Base-by-base conservation (phyloP, 2,329 filamentous ascomycete species). In the Hypoxylon sp. region DNA sequence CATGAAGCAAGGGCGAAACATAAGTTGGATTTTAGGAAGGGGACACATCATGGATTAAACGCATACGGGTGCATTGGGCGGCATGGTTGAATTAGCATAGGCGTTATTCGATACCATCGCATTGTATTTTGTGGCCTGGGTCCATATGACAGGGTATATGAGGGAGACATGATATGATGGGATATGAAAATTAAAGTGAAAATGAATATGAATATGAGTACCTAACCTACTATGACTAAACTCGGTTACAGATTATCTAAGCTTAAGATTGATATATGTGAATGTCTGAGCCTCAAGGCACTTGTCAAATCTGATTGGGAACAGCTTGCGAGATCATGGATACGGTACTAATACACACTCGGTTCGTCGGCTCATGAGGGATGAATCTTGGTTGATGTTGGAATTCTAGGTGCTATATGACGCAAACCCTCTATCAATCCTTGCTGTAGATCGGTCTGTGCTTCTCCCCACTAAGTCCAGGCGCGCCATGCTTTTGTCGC, bases 101-200 rank as follows among this genome's bases (percentile, higher is more conserved):
- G 69, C 66, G 69, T 67, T 73, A 33, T 63, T 62, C 30, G 61
- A 70, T 72, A 72, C 62, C 69, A 69, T 68, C 13, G 66, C 68
- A 69, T 69, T 64, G 55, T 48, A 44, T 63, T 71, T 67, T 11
- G 31, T 20, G 42, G 17, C 61, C 42, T 63, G 57, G 62, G n/a
- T 44, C 55, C n/a, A 27, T 8, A 20, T n/a, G 49, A 42, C 48
- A 17, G 53, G 44, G 46, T 54, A 59, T 20, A 71, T 60, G 65
- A 62, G 53, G 13, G 63, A 25, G 58, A 68, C 51, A 22, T 11
- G 40, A 44, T 22, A 22, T 22, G 17, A 44, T 44, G 40, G 55
- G 57, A 50, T 59, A 71, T 62, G 62, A 64, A 63, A 44, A 44
- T 22, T 17, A 44, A 22, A 22, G 33, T 55, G 48, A 14, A 20